These are phyloP conservation scores for Calonectria naviculata DNA, from an alignment of 2,329 filamentous ascomycete species.

Conservation along the genomic window DNA sequence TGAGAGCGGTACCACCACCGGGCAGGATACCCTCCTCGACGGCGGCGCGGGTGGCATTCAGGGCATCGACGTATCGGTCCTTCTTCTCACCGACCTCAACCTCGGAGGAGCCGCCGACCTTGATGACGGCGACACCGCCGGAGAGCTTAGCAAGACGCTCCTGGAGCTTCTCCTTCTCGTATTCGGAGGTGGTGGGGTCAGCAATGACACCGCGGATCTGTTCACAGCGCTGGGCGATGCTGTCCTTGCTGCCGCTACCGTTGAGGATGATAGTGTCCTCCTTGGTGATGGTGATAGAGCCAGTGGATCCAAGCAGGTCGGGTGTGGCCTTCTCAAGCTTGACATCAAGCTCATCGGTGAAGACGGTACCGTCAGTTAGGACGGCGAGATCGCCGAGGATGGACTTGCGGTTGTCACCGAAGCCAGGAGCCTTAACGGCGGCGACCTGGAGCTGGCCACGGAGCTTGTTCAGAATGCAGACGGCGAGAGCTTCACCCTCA, in stretches of 20 bases:
- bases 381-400: constrained; percentile 97
- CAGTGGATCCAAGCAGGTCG: constrained; percentile 96
- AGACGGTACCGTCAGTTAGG: constrained; percentile 96
- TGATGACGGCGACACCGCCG: constrained; percentile 98
- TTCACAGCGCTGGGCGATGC: constrained; percentile 94
- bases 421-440: constrained; percentile 98
- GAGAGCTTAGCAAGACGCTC: constrained; percentile 99
- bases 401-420: constrained; percentile 99
- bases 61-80: constrained; percentile 97
- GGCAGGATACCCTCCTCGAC: constrained; percentile 99
- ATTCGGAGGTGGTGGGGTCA: constrained; percentile 95
- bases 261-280: constrained; percentile 99
- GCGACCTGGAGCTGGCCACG: constrained; percentile 98
- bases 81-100: constrained; percentile 99
- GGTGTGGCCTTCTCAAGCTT: constrained; percentile 98
- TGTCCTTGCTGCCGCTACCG: constrained; percentile 94
- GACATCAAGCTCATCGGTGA: constrained; percentile 97
- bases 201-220: constrained; percentile 98
- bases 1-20: constrained; percentile 95
- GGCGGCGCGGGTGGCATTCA: constrained; percentile 97
- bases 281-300: constrained; percentile 99
- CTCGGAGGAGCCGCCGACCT: constrained; percentile 96
- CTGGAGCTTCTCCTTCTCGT: constrained; percentile 99
- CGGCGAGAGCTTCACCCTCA: constrained; percentile 96
- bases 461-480: constrained; percentile 99